Evolutionary conservation across 208 protist species (phyloP).

Genomic region (Kentomonas sorsogonicus): DNA sequence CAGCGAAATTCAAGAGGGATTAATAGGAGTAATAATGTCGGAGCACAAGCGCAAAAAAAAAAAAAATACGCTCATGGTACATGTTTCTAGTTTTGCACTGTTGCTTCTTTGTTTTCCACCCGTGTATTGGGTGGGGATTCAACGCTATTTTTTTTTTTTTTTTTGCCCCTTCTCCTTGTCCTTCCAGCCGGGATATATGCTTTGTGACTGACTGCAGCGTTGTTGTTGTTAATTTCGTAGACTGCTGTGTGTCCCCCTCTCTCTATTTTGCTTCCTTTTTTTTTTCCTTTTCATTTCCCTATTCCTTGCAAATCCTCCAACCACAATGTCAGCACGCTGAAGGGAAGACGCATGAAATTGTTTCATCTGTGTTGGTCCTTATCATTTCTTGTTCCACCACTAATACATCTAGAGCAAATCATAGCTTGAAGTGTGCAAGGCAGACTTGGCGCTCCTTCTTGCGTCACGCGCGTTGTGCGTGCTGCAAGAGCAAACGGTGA

Average conservation of each 20-base stretch:
- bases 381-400: background rate
- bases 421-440: too few relatives aligned
- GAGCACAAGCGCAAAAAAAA: background rate
- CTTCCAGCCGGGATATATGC: background rate
- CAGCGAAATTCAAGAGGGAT: too few relatives aligned
- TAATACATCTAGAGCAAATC: background rate
- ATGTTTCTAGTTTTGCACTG: background rate
- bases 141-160: constrained; percentile 3
- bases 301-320: too few relatives aligned
- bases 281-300: constrained; percentile 1
- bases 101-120: background rate
- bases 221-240: too few relatives aligned
- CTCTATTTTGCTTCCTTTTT: constrained; percentile 2
- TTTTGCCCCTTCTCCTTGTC: background rate
- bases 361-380: too few relatives aligned
- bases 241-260: background rate
- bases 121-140: background rate
- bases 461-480: too few relatives aligned
- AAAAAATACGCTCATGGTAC: background rate
- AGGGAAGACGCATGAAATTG: too few relatives aligned
- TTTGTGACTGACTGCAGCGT: too few relatives aligned
- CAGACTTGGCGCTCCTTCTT: too few relatives aligned
- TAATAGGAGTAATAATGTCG: too few relatives aligned
- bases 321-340: too few relatives aligned
- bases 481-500: too few relatives aligned